These are phyloP conservation scores for Phoenix dactylifera DNA, from an alignment of 176 grass and related monocot species.

Conservation along the genomic window DNA sequence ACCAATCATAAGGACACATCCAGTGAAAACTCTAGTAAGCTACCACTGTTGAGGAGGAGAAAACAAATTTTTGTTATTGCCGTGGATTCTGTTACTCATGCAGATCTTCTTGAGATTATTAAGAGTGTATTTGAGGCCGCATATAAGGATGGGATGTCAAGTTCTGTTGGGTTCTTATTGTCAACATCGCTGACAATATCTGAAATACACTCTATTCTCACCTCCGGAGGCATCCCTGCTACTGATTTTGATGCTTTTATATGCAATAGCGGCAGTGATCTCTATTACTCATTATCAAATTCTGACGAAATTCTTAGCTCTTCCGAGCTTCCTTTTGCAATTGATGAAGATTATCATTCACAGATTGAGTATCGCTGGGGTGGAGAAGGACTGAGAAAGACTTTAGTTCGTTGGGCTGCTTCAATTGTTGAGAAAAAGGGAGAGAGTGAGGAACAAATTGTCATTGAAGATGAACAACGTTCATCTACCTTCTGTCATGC, in stretches of 20 bases:
- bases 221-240: slow-evolving; percentile 36
- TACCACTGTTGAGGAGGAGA: slow-evolving; percentile 44
- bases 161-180: slow-evolving; percentile 49
- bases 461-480: slow-evolving; percentile 51
- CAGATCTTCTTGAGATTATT: slow-evolving; percentile 41
- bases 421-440: slow-evolving; percentile 34
- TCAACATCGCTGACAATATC: slow-evolving; percentile 51
- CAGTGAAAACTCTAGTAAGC: slow-evolving; percentile 25
- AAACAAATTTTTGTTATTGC: slow-evolving; percentile 59
- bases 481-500: slow-evolving; percentile 67
- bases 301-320: slow-evolving; percentile 59
- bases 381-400: slow-evolving; percentile 75
- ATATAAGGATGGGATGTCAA: slow-evolving; percentile 17
- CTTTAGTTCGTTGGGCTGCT: slow-evolving; percentile 56
- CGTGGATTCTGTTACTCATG: slow-evolving; percentile 48
- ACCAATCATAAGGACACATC: slow-evolving; percentile 6
- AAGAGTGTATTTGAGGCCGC: slow-evolving; percentile 50
- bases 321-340: slow-evolving; percentile 56
- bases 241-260: slow-evolving; percentile 89
- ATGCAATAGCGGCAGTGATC: slow-evolving; percentile 72
- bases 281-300: slow-evolving; percentile 62
- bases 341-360: slow-evolving; percentile 73
- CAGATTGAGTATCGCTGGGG: slow-evolving; percentile 90
- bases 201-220: slow-evolving; percentile 48
- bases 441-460: slow-evolving; percentile 35